Conservation (phyloP, 1,284 basidiomycete genomes). For the Austropuccinia psidii region DNA sequence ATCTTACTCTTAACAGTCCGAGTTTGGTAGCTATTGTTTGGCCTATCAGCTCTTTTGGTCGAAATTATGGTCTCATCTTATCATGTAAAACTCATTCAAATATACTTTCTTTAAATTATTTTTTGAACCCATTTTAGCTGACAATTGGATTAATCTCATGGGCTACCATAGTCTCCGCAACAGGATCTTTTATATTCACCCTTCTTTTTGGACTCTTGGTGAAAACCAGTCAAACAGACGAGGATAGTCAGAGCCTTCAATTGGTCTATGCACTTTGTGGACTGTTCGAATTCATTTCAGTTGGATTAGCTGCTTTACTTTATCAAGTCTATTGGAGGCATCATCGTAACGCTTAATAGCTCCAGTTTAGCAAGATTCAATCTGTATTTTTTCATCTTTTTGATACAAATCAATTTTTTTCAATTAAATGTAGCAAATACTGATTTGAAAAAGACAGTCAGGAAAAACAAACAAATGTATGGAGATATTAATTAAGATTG, state of each 20-base stretch:
- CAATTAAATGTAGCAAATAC: too few relatives aligned
- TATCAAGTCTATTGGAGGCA: not conserved
- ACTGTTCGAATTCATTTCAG: not conserved
- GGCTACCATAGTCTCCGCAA: conserved; percentile 21
- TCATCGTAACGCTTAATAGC: too few relatives aligned
- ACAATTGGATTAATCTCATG: too few relatives aligned
- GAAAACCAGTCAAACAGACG: not conserved
- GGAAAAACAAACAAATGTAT: too few relatives aligned
- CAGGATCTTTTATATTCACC: conserved; percentile 17
- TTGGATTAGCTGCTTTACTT: not conserved
- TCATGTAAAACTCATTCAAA: too few relatives aligned
- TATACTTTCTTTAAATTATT: too few relatives aligned
- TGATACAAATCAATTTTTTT: too few relatives aligned
- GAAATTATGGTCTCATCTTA: conserved; percentile 35
- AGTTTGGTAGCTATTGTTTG: conserved; percentile 27
- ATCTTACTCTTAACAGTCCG: not conserved
- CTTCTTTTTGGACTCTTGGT: conserved; percentile 11
- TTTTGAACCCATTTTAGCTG: too few relatives aligned
- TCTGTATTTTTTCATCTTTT: too few relatives aligned
- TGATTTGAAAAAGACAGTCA: too few relatives aligned
- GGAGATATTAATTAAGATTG: too few relatives aligned
- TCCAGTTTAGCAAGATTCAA: too few relatives aligned
- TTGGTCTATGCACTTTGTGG: not conserved
- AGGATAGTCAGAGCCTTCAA: not conserved
- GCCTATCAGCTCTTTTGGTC: conserved; percentile 25